Base-by-base conservation (phyloP, 306 rosid genomes). In the Luffa acutangula region DNA sequence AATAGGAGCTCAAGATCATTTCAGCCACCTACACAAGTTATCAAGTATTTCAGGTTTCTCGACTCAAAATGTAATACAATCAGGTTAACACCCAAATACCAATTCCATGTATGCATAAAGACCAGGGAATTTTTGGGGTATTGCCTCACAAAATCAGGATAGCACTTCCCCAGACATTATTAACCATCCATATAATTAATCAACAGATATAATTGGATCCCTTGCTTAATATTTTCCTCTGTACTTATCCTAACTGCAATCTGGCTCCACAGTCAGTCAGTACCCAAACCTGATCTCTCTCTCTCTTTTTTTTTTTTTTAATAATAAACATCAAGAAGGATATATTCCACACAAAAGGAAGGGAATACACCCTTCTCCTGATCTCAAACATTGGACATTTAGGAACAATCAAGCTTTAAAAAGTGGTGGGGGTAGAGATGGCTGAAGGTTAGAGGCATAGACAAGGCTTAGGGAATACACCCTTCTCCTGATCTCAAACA, bases 381-480 rank as follows among this genome's bases (percentile, higher is more conserved):
- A 25, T 59, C 13, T 42, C 53, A 18, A 71, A 71, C n/a, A 45
- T 53, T 72, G 31, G 9, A 6, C 3, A 75, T 14, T 51, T 12
- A 72, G 41, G n/a, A 21, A 57, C 5, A 49, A 6, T 17, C 62
- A 41, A 18, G 0, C 70, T 9, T 46, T 46, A 70, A 7, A 25
- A 46, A 6, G 25, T 33, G 65, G 37, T 25, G 2, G 43, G n/a
- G 25, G 43, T 33, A 8, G 39, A 79, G 4, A 12, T 63, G 53
- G 62, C 52, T 51, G n/a, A 62, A 74, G 54, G 66, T 21, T 80
- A 82, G 46, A 76, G 51, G 2, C 76, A 37, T 70, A 75, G 49
- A 86, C 31, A 53, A 74, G 34, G 31, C 31, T 25, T n/a, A n/a
- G n/a, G n/a, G n/a, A n/a, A n/a, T n/a, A n/a, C n/a, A n/a, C n/a